A percentile compares a stretch with the other conserved stretches of the same genome.
These are phyloP conservation scores for Sutorius eximius DNA, from an alignment of 1,284 basidiomycete species.

Conservation along the genomic window DNA sequence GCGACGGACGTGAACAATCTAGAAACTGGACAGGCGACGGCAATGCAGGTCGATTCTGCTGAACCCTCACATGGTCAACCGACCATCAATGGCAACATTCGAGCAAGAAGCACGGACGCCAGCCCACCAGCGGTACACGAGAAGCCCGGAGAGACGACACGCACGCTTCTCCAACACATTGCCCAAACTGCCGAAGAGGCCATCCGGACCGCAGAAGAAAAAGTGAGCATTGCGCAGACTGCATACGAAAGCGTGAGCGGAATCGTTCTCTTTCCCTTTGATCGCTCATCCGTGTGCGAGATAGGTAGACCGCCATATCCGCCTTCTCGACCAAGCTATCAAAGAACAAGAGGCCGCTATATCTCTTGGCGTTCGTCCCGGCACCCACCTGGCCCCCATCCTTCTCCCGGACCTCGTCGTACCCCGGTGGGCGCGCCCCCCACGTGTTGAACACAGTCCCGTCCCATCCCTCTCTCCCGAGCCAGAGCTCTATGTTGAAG, in stretches of 20 bases:
- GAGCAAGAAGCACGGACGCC: neutral
- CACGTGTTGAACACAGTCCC: constrained; percentile 44
- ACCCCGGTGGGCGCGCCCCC: constrained; percentile 49
- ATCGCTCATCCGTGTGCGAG: constrained; percentile 3
- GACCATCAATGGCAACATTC: neutral
- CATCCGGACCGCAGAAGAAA: constrained; percentile 66
- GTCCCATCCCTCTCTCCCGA: constrained; percentile 38
- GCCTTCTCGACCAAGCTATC: constrained; percentile 72
- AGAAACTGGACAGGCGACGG: neutral
- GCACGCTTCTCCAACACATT: constrained; percentile 55
- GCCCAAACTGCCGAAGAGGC: constrained; percentile 61
- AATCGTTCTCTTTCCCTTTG: neutral
- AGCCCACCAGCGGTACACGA: constrained; percentile 1
- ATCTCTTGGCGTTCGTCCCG: constrained; percentile 51
- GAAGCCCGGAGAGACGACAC: constrained; percentile 37
- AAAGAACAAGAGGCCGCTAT: constrained; percentile 68
- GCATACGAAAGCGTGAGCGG: constrained; percentile 62
- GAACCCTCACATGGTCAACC: neutral
- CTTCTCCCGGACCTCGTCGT: constrained; percentile 59
- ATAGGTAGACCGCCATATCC: constrained; percentile 68
- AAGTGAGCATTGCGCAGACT: constrained; percentile 68
- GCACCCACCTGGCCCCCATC: constrained; percentile 53
- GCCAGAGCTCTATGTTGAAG: constrained; percentile 26
- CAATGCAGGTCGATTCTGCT: constrained; percentile 9
- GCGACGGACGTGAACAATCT: neutral